Evolutionary conservation across 2,329 filamentous ascomycete species (phyloP).

Genomic region (Claviceps maximensis): DNA sequence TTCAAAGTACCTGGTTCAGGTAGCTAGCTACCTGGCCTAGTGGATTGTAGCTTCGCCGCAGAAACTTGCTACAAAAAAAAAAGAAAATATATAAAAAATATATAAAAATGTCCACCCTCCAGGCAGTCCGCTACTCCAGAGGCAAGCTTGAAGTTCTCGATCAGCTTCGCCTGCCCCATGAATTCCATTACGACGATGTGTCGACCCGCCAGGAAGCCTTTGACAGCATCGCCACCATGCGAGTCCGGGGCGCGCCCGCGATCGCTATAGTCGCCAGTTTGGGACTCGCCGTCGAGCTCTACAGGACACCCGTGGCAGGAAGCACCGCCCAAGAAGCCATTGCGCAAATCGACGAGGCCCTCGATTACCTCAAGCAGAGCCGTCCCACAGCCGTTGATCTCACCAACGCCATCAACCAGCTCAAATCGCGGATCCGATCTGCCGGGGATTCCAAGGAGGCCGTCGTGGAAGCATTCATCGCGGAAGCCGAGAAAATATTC

Average conservation of each 20-base stretch:
- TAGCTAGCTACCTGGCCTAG: background rate
- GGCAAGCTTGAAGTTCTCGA: slow-evolving; percentile 67
- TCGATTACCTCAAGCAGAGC: slow-evolving; percentile 80
- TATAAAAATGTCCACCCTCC: slow-evolving; percentile 45
- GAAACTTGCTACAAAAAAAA: too few relatives aligned
- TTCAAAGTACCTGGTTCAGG: too few relatives aligned
- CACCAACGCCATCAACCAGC: slow-evolving; percentile 72
- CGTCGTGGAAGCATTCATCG: slow-evolving; percentile 59
- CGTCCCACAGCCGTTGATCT: slow-evolving; percentile 92
- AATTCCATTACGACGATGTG: slow-evolving; percentile 64
- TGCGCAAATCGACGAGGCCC: slow-evolving; percentile 57
- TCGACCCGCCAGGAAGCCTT: slow-evolving; percentile 62
- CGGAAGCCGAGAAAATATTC: slow-evolving; percentile 74
- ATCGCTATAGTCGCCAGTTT: slow-evolving; percentile 97
- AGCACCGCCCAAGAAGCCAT: slow-evolving; percentile 43
- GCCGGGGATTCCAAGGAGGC: slow-evolving; percentile 32
- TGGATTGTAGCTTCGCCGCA: background rate
- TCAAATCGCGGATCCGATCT: slow-evolving; percentile 50
- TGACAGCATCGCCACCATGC: slow-evolving; percentile 71
- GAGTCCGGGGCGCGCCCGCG: slow-evolving; percentile 69
- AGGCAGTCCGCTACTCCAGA: slow-evolving; percentile 65
- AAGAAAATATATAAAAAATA: too few relatives aligned
- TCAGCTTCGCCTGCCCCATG: slow-evolving; percentile 70
- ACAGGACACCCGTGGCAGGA: slow-evolving; percentile 35
- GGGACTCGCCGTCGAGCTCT: slow-evolving; percentile 73